Percentiles rank a stretch among this genome's conserved stretches.
phyloP scores from a whole-genome alignment of 345 rosid genomes.

The Eucalyptus pauciflora region DNA sequence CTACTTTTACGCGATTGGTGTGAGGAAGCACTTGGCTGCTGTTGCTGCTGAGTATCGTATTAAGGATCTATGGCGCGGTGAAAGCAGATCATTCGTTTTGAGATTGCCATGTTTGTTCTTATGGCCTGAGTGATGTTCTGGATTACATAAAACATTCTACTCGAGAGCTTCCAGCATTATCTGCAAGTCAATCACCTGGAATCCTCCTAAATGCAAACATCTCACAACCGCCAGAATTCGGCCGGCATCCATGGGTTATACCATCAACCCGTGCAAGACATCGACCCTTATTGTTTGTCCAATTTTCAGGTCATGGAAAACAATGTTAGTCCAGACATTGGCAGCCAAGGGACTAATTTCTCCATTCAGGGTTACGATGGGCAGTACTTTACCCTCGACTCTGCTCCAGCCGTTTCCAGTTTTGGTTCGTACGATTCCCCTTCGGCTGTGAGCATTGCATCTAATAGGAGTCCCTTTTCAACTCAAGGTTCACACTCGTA shows the following conservation, averaged over 20 bases:
- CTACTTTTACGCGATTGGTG: not conserved
- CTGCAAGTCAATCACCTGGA: not conserved
- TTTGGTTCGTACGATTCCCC: slow-evolving; percentile 53
- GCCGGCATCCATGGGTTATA: slow-evolving; percentile 39
- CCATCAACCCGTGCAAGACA: slow-evolving; percentile 30
- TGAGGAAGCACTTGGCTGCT: not conserved
- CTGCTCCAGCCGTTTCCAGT: slow-evolving; percentile 42
- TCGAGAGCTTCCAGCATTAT: not conserved
- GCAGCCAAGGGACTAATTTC: slow-evolving; percentile 24
- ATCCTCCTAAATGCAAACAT: slow-evolving; percentile 44
- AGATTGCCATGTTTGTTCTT: not conserved
- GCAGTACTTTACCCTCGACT: slow-evolving; percentile 69
- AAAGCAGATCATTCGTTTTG: not conserved
- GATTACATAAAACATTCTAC: not conserved
- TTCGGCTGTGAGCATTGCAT: slow-evolving; percentile 49
- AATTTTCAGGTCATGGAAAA: slow-evolving; percentile 36
- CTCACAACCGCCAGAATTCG: slow-evolving; percentile 48
- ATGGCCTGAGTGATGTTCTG: not conserved
- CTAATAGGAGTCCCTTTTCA: slow-evolving; percentile 61
- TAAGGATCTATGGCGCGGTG: not conserved
- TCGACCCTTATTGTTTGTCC: slow-evolving; percentile 33
- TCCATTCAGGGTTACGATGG: slow-evolving; percentile 40
- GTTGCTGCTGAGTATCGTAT: not conserved
- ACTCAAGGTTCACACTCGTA: slow-evolving; percentile 80
- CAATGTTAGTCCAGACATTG: slow-evolving; percentile 28